Evolutionary conservation across 2,329 filamentous ascomycete genomes (phyloP), one percentile per base, ranked within the genome.

Genomic region (Decorospora gaudefroyi): DNA sequence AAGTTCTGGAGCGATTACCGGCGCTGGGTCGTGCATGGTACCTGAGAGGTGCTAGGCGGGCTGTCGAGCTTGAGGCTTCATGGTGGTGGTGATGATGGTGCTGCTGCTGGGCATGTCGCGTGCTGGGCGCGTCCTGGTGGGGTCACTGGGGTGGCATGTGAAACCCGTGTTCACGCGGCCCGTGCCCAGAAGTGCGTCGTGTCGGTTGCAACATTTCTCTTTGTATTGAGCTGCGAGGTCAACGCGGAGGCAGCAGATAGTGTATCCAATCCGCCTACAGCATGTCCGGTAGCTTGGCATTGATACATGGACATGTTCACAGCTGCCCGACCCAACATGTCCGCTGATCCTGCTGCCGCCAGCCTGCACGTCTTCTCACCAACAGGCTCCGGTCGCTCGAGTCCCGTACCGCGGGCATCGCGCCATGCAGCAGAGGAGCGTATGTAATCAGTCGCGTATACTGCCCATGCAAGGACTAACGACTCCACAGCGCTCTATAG

Each of bases 351-450:
- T 7, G 38, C 65, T 58, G 57, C n/a, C n/a, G n/a, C 62, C 51
- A 68, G 64, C 42, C 50, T 66, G 56, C 66, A 67, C 55, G 39
- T 67, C 40, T 64, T 66, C 53, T 93, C 90, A 52, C 90, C 90
- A 63, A 83, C 88, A 68, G 91, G 86, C 79, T 93, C 90, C 69
- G 89, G 89, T 53, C 86, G 87, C 65, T 83, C 84, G 55, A 89
- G 88, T 67, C 89, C 87, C 54, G 83, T 83, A 27, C 80, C 82
- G 53, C 83, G 86, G 67, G 85, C 88, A 75, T 86, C 87, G 81
- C 87, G 87, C 71, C 86, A 85, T 70, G 85, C 86, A 68, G 78
- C 86, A 48, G 85, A 88, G 64, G 84, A 86, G 74, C 87, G 90
- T 95, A 79, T 68, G 81, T 67, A n/a, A n/a, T n/a, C n/a, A n/a